A percentile compares a stretch with the other conserved stretches of the same genome.
Evolutionary conservation across 2,329 filamentous ascomycete species (phyloP).

Genomic region (Botrytis sinoallii): DNA sequence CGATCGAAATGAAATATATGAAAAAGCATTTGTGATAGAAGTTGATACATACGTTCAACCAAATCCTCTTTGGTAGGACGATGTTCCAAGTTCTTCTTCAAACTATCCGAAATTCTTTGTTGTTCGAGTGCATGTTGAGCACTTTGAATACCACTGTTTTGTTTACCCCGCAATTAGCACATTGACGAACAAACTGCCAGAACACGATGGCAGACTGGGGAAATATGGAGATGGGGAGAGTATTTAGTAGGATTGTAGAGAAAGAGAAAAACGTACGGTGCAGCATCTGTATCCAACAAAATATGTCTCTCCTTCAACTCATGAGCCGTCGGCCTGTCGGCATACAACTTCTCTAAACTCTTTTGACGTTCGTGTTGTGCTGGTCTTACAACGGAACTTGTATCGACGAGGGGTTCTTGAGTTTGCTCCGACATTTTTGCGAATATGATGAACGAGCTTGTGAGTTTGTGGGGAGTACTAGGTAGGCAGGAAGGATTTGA

Average conservation of each 20-base stretch:
- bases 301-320: constrained; percentile 69
- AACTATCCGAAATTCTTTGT: constrained; percentile 57
- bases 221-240: neutral
- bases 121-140: constrained; percentile 61
- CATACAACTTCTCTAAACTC: constrained; percentile 70
- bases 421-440: constrained; percentile 25
- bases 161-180: constrained; percentile 30
- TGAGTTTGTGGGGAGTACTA: neutral
- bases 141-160: constrained; percentile 56
- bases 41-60: constrained; percentile 63
- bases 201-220: neutral
- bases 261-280: constrained; percentile 50
- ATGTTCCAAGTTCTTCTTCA: constrained; percentile 62
- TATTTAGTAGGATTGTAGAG: neutral
- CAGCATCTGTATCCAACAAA: constrained; percentile 62
- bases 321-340: constrained; percentile 63
- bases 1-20: neutral
- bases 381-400: constrained; percentile 54
- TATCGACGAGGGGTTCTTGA: constrained; percentile 29
- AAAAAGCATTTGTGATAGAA: constrained; percentile 1
- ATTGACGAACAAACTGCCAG: neutral
- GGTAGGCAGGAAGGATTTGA: neutral
- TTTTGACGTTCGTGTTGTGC: constrained; percentile 53
- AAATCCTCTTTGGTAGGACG: constrained; percentile 70
- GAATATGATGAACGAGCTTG: neutral